phyloP scores from a whole-genome alignment of 129 eudicot genomes.

The Centrapalus pauciflorus region DNA sequence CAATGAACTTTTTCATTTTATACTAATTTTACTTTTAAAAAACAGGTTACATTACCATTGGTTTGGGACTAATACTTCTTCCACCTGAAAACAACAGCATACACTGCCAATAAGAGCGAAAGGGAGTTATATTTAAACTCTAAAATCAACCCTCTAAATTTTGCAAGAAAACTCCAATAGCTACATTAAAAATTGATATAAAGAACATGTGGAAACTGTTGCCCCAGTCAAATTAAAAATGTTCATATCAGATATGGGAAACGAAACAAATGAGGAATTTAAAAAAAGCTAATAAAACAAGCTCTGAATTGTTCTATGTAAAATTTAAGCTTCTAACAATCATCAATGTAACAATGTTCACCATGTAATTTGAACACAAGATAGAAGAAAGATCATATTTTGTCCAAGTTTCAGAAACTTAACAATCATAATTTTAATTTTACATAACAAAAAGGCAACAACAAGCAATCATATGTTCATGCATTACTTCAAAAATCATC shows the following conservation, averaged over 20 bases:
- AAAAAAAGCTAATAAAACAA: background rate
- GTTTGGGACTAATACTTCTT: background rate
- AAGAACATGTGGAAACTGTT: background rate
- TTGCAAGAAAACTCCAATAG: background rate
- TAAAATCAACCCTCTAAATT: background rate
- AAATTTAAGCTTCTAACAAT: background rate
- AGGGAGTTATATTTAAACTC: background rate
- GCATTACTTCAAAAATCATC: background rate
- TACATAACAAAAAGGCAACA: background rate
- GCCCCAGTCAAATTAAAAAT: background rate
- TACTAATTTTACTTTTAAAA: slow-evolving; percentile 7
- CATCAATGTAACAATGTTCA: background rate
- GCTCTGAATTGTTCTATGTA: background rate
- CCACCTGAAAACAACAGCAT: background rate
- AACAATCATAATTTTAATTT: slow-evolving; percentile 3
- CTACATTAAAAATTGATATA: background rate
- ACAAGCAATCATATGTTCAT: background rate
- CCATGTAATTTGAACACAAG: background rate
- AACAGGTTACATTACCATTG: background rate
- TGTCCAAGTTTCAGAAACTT: background rate
- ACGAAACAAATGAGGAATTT: background rate
- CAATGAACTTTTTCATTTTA: background rate
- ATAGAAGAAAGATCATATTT: background rate
- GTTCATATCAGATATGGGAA: background rate
- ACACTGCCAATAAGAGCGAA: background rate